Evolutionary conservation across 345 rosid genomes (phyloP).

Genomic region (Hevea brasiliensis): DNA sequence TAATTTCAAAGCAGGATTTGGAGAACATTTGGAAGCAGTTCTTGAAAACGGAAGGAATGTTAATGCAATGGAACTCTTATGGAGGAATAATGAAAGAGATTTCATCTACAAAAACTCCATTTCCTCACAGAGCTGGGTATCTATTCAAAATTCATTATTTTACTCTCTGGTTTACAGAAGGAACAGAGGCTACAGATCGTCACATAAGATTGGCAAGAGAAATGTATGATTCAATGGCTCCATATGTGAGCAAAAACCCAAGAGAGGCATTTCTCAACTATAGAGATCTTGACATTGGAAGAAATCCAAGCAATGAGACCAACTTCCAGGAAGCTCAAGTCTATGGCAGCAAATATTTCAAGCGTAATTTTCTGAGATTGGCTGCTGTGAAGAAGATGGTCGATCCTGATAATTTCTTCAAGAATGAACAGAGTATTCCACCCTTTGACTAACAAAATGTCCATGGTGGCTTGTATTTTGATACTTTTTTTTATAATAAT

Average conservation of each 20-base stretch:
- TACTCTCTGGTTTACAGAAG: not conserved
- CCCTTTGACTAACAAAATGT: too few species aligned
- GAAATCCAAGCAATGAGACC: too few species aligned
- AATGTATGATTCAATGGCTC: slow-evolving; percentile 14
- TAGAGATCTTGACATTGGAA: not conserved
- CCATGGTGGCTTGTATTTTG: too few species aligned
- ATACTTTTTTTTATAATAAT: too few species aligned
- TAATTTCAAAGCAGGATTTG: slow-evolving; percentile 7
- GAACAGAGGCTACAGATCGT: not conserved
- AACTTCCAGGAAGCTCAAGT: too few species aligned
- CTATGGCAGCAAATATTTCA: too few species aligned
- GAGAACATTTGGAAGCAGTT: slow-evolving; percentile 4
- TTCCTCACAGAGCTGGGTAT: slow-evolving; percentile 14
- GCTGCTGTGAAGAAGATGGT: too few species aligned
- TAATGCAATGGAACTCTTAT: slow-evolving; percentile 22
- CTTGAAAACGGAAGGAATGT: not conserved
- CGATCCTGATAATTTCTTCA: too few species aligned
- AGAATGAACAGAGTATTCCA: too few species aligned
- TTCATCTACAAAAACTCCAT: slow-evolving; percentile 3
- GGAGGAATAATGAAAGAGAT: slow-evolving; percentile 25
- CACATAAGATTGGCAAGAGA: not conserved
- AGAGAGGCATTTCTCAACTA: slow-evolving; percentile 3
- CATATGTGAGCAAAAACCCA: slow-evolving; percentile 20
- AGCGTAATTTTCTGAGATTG: too few species aligned
- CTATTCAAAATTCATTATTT: slow-evolving; percentile 6